Evolutionary conservation across 2,329 filamentous ascomycete species (phyloP), one percentile per base, ranked within the genome.

Genomic region (Calonectria fujianensis): DNA sequence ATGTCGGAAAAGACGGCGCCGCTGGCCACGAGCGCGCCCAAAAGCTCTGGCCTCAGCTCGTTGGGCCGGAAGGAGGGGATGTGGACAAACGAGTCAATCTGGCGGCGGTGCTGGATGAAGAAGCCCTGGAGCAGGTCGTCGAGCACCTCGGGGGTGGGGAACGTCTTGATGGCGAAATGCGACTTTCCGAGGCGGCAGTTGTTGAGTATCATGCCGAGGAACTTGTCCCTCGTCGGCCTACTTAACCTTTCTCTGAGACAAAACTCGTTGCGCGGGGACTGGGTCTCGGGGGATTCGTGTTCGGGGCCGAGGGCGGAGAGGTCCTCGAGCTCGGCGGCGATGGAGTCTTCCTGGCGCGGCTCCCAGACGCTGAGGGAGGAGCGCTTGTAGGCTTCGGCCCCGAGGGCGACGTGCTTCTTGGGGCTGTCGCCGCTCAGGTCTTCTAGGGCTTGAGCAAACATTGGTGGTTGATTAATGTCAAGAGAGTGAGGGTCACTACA

Each of bases 311-410:
- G 72, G 16, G 73, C 72, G 3, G 74, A 76, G 14, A 76, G 64
- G 37, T 70, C 52, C 41, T 76, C 67, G 41, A 74, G 73, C 16
- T 74, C 66, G 3, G 69, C 51, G 9, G 70, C 39, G 48, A 74
- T 72, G 16, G 70, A 70, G 41, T 76, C 74, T 24, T 71, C 63
- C 13, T 72, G 72, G 14, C 64, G 65, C 2, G 74, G 74, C 31
- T 74, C 72, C 74, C 74, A 76, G 9, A 74, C 51, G 20, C 72
- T 73, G 27, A 76, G 31, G 1, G 74, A 70, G 5, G 74, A 76
- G 14, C 70, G 24, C 18, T 76, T 76, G 31, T 74, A 76, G 35
- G 74, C 74, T 48, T 70, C 74, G 5, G 68, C 64, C 8, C 74
- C 74, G 0, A 76, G 65, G 11, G 74, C 74, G 6, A 74, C 74